Evolutionary conservation across 163 green algal genomes (phyloP), one percentile per base, ranked within the genome.

Genomic region (Coccomyxa subellipsoidea): DNA sequence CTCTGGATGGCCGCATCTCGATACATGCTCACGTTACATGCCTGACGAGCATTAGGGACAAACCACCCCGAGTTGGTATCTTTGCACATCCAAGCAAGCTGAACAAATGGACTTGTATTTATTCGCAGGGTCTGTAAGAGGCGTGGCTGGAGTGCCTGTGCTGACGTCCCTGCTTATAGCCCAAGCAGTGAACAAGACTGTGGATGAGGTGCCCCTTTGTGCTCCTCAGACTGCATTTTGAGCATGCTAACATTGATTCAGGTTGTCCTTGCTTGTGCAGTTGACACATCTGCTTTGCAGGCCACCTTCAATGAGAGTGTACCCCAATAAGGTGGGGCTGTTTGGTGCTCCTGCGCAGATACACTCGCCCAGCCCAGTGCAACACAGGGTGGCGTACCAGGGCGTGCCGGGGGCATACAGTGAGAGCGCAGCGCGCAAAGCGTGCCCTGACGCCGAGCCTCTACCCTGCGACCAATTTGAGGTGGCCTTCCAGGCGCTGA

Each of bases 381-480:
- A 82, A 21, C 15, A 36, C 54, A 32, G 78, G 29, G 54, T 82
- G 1, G 78, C 92, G 0, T 97, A 97, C 83, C 96, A 99, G 81
- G 96, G 96, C 0, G 90, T 95, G 36, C 94, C 96, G 4, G 96
- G 96, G 0, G 96, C 96, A 0, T 99, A 99, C 90, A 97, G 91
- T 81, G 96, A 99, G 86, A 90, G 90, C 72, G 96, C 96, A 3
- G 93, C 95, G 0, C 81, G 90, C 31, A 93, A 94, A 25, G 94
- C 93, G 0, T 97, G 94, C 85, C 93, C 95, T 0, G 92, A 91
- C 25, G 92, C 87, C 32, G 90, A 95, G 73, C 90, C 94, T 8
- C 80, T 98, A 39, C 96, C 97, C 18, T 99, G 96, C 84, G 92
- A 96, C 35, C 92, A 98, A 85, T 99, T 99, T 82, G 96, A 99